Evolutionary conservation across 2,329 filamentous ascomycete genomes (phyloP).

Genomic region (Orbilia blumenaviensis): DNA sequence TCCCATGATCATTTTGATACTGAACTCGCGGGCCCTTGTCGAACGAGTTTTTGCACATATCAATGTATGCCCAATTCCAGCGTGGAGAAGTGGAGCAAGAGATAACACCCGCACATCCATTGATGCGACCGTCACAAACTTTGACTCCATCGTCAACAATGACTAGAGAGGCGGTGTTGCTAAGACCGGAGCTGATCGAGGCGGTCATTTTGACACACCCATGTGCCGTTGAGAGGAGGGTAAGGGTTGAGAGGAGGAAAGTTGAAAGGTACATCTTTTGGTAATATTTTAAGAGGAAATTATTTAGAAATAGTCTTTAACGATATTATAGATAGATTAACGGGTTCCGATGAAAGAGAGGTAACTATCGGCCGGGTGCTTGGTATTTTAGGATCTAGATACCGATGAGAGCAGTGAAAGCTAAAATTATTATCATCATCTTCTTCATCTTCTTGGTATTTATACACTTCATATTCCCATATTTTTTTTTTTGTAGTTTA

Average conservation of each 20-base stretch:
- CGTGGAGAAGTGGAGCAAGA: slow-evolving; percentile 22
- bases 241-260: neutral
- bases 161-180: neutral
- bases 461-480: neutral
- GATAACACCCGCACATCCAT: slow-evolving; percentile 17
- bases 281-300: neutral
- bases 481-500: neutral
- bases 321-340: neutral
- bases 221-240: neutral
- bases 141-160: slow-evolving; percentile 20
- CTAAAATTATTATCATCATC: neutral
- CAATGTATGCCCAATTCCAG: slow-evolving; percentile 23
- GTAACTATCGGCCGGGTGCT: neutral
- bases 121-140: slow-evolving; percentile 15
- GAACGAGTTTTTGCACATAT: slow-evolving; percentile 33
- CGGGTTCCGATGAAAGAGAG: neutral
- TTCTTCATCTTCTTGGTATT: neutral
- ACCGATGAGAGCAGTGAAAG: neutral
- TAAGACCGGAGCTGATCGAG: neutral
- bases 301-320: neutral
- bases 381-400: neutral
- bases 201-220: slow-evolving; percentile 19
- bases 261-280: slow-evolving; percentile 11
- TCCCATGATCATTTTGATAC: slow-evolving; percentile 33
- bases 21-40: slow-evolving; percentile 12